phyloP scores from a whole-genome alignment of 345 rosid genomes.

The Salix brachista region DNA sequence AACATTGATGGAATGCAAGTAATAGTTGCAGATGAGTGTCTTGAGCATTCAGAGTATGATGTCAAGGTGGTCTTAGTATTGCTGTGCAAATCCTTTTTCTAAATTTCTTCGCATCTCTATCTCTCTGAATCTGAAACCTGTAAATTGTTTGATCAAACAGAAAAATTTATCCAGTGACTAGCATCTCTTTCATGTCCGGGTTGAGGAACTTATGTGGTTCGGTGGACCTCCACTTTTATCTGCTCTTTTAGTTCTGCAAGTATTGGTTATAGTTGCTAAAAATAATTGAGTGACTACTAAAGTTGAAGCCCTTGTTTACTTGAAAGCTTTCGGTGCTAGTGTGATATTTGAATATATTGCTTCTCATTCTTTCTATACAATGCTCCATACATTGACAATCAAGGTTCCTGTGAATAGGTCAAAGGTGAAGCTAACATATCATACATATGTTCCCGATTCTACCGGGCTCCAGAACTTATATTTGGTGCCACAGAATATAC shows the following conservation, averaged over 20 bases:
- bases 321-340: neutral
- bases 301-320: neutral
- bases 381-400: neutral
- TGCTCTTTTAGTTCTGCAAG: neutral
- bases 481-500: conserved; percentile 34
- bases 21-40: no score
- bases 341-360: neutral
- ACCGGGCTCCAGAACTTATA: conserved; percentile 37
- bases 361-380: neutral
- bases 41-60: no score
- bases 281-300: neutral
- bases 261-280: neutral
- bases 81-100: no score
- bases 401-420: conserved; percentile 16
- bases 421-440: conserved; percentile 33
- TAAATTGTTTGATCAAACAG: no score
- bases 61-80: no score
- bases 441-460: conserved; percentile 35
- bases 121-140: no score
- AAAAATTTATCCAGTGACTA: no score
- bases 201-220: neutral
- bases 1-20: neutral
- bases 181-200: neutral
- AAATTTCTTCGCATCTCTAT: no score
- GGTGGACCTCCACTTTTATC: neutral